Evolutionary conservation across 2,329 filamentous ascomycete genomes (phyloP).

Genomic region (Dryadomyces quercivorus): DNA sequence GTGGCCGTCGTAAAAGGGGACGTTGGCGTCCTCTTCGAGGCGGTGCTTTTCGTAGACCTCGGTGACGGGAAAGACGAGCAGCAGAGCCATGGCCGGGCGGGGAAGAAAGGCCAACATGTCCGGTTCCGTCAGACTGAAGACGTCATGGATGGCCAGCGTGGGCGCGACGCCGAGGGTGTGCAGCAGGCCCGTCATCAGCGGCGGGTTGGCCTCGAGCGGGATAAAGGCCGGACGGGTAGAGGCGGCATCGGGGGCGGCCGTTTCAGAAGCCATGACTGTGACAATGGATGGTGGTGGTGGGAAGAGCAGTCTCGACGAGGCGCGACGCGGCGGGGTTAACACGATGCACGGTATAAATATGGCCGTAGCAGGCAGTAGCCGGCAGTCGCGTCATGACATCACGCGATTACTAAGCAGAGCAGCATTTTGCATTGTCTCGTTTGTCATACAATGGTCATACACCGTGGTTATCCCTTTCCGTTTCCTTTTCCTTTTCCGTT

Average conservation of each 20-base stretch:
- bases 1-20: conserved; percentile 51
- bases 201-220: conserved; percentile 63
- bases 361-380: too few species aligned
- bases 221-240: conserved; percentile 32
- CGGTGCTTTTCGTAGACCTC: conserved; percentile 68
- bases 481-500: neutral
- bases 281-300: neutral
- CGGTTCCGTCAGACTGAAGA: conserved; percentile 80
- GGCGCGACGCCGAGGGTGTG: conserved; percentile 73
- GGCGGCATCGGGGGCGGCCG: neutral
- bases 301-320: too few species aligned
- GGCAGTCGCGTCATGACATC: too few species aligned
- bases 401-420: too few species aligned
- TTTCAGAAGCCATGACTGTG: neutral
- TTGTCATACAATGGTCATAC: neutral
- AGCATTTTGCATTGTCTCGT: too few species aligned
- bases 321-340: too few species aligned
- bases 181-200: conserved; percentile 74
- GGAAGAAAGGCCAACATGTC: conserved; percentile 78
- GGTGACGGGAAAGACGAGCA: conserved; percentile 84
- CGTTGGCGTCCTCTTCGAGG: conserved; percentile 55
- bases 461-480: neutral
- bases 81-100: conserved; percentile 73
- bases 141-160: conserved; percentile 73
- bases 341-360: too few species aligned